Evolutionary conservation across 106 monocot genomes (phyloP), one percentile per base, ranked within the genome.

Genomic region (Agapanthus africanus): DNA sequence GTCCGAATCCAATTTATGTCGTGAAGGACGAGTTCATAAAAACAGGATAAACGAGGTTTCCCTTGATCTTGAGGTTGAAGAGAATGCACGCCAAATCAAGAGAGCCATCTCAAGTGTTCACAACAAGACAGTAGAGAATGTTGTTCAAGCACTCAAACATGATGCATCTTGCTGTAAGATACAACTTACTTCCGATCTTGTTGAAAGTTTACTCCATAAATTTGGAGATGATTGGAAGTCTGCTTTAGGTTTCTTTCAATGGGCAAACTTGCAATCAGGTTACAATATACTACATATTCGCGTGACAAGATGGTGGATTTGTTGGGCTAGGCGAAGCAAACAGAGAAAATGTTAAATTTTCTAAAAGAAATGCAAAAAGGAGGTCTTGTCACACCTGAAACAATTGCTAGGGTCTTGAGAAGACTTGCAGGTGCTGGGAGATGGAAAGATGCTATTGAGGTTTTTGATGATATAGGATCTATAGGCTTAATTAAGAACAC

Each of bases 161-260:
- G 69, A 83, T 52, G 60, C 71, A 30, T 39, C 37, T 46, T 84
- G 79, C 37, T 66, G 50, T 37, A 59, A 52, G 50, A 70, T 84
- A 7, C 77, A 71, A 65, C 50, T 91, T 28, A 77, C 73, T 25
- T 22, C 73, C 8, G n/a, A 41, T 32, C 71, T 91, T 57, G 86
- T 88, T 21, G 79, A 84, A 69, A 37, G 42, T 16, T 39, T 95
- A 57, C 73, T 91, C 11, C 51, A 69, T 26, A 86, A 69, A 27
- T 91, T 84, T 80, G 88, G 84, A 41, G 95, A 91, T 70, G 95
- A 95, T 74, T 95, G 85, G 88, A 88, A 88, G 41, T 86, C 88
- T 42, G 91, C 91, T 46, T 71, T 91, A 74, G 88, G 91, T 23
- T 86, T 92, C 32, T 97, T 85, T 65, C 67, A 54, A 21, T 97